Conservation (phyloP, 306 rosid species). For the Boehmeria nivea region DNA sequence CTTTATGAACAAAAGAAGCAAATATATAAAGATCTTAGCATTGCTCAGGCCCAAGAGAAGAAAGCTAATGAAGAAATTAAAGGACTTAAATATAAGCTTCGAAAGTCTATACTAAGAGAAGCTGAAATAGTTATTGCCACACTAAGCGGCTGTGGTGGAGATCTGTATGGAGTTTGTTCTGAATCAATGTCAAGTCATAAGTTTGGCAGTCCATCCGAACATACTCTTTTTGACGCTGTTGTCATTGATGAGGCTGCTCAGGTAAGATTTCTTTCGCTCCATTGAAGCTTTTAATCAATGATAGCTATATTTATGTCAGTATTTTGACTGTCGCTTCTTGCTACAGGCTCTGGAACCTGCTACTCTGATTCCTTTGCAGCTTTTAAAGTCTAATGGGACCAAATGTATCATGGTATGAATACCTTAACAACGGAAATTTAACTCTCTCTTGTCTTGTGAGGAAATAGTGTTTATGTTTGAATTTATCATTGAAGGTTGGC, state of each 20-base stretch:
- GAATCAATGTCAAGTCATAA: slow-evolving; percentile 67
- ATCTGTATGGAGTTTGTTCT: slow-evolving; percentile 80
- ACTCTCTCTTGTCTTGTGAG: neutral
- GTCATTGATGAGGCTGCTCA: slow-evolving; percentile 97
- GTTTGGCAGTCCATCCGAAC: slow-evolving; percentile 75
- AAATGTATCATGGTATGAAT: slow-evolving; percentile 80
- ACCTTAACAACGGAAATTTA: too few species aligned
- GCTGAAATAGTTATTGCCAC: slow-evolving; percentile 90
- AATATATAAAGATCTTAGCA: slow-evolving; percentile 73
- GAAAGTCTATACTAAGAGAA: slow-evolving; percentile 85
- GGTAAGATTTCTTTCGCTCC: slow-evolving; percentile 43
- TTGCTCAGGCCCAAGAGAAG: slow-evolving; percentile 72
- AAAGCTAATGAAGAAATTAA: slow-evolving; percentile 71
- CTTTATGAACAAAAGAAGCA: slow-evolving; percentile 84
- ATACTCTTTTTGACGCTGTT: slow-evolving; percentile 81
- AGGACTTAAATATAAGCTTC: slow-evolving; percentile 59
- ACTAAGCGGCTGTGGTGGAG: slow-evolving; percentile 91
- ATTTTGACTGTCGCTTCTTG: slow-evolving; percentile 16
- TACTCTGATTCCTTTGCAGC: slow-evolving; percentile 94
- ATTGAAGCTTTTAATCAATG: slow-evolving; percentile 4
- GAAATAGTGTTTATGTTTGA: slow-evolving; percentile 31
- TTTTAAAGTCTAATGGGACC: slow-evolving; percentile 70
- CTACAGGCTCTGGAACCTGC: slow-evolving; percentile 96
- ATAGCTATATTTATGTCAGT: too few species aligned
- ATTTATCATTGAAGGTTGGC: slow-evolving; percentile 68